Evolutionary conservation across 306 rosid genomes (phyloP).

Genomic region (Begonia peltatifolia): DNA sequence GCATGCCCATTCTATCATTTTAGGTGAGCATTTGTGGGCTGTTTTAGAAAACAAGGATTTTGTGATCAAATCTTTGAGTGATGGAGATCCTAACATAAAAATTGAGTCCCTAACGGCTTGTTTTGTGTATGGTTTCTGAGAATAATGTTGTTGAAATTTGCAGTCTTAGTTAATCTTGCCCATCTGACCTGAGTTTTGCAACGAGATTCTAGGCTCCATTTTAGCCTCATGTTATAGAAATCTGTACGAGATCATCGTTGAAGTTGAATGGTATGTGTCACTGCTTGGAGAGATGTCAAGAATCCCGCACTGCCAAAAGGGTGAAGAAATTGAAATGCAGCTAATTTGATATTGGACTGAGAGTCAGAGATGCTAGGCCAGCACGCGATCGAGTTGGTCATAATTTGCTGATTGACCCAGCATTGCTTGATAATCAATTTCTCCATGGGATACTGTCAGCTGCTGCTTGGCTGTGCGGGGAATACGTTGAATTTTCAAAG

Average conservation of each 20-base stretch:
- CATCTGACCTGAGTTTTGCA: constrained; percentile 65
- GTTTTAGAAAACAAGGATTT: constrained; percentile 76
- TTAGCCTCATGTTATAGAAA: constrained; percentile 44
- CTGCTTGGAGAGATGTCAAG: constrained; percentile 79
- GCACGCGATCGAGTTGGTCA: constrained; percentile 66
- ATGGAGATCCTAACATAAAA: constrained; percentile 69
- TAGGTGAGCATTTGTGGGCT: constrained; percentile 52
- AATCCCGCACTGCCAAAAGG: constrained; percentile 68
- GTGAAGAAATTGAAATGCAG: constrained; percentile 82
- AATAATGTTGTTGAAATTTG: constrained; percentile 57
- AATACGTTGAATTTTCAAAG: constrained; percentile 46
- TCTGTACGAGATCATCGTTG: constrained; percentile 61
- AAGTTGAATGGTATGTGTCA: constrained; percentile 83
- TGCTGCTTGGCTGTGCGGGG: constrained; percentile 84
- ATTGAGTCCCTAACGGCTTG: constrained; percentile 60
- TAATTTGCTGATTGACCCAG: constrained; percentile 89
- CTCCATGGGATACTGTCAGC: constrained; percentile 67
- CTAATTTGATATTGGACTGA: constrained; percentile 70
- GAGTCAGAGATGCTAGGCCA: constrained; percentile 80
- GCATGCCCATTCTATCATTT: constrained; percentile 52
- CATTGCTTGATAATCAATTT: constrained; percentile 66
- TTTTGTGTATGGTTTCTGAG: constrained; percentile 79
- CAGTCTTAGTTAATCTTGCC: constrained; percentile 60
- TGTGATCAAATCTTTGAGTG: constrained; percentile 69
- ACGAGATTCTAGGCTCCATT: constrained; percentile 66